phyloP scores from a whole-genome alignment of 2,329 filamentous ascomycete genomes.

The Dryadomyces quercus-mongolicae region DNA sequence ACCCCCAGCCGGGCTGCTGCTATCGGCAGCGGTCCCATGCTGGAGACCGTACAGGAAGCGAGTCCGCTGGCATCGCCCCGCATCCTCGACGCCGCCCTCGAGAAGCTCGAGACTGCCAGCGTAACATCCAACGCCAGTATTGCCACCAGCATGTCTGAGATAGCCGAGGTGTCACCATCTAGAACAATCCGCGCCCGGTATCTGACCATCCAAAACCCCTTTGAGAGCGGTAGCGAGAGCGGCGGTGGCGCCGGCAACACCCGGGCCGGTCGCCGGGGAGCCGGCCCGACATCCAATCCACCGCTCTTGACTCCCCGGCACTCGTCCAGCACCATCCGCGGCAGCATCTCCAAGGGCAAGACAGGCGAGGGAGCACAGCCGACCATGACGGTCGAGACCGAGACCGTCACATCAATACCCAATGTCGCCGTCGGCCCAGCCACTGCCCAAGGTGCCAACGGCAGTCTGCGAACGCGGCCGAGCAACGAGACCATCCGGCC shows the following conservation, averaged over 20 bases:
- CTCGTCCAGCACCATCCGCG: slow-evolving; percentile 32
- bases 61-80: slow-evolving; percentile 63
- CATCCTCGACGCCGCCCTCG: slow-evolving; percentile 31
- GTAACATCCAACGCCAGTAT: slow-evolving; percentile 24
- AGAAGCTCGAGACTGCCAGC: slow-evolving; percentile 37
- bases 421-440: slow-evolving; percentile 61
- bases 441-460: slow-evolving; percentile 51
- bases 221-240: slow-evolving; percentile 35
- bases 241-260: slow-evolving; percentile 55
- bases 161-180: slow-evolving; percentile 23
- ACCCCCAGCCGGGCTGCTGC: slow-evolving; percentile 48
- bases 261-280: slow-evolving; percentile 28
- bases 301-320: slow-evolving; percentile 49
- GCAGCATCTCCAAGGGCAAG: slow-evolving; percentile 53
- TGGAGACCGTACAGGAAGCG: slow-evolving; percentile 88
- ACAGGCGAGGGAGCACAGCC: slow-evolving; percentile 61
- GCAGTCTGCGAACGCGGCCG: slow-evolving; percentile 71
- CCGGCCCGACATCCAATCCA: slow-evolving; percentile 13
- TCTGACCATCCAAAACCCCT: slow-evolving; percentile 43
- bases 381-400: slow-evolving; percentile 96
- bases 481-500: slow-evolving; percentile 95
- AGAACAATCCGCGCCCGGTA: slow-evolving; percentile 32
- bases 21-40: slow-evolving; percentile 41
- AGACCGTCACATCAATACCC: slow-evolving; percentile 84
- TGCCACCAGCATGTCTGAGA: slow-evolving; percentile 30